Conservation (phyloP, 2,329 filamentous ascomycete genomes). For the Sporothrix inflata region DNA sequence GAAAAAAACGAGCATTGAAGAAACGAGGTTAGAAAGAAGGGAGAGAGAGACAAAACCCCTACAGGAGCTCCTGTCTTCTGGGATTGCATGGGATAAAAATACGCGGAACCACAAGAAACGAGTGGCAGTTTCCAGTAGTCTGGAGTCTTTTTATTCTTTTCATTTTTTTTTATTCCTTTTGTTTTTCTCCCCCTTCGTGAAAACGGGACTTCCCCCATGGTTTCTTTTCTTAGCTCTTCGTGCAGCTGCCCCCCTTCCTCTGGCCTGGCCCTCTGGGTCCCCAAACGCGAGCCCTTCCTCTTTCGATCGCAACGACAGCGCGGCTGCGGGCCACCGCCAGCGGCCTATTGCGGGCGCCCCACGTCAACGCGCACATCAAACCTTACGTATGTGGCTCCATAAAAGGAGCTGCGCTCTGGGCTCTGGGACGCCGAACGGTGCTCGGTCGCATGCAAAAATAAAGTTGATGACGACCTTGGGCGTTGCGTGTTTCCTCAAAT, state of each 20-base stretch:
- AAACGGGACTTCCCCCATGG: background rate
- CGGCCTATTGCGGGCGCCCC: background rate
- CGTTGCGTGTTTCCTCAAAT: background rate
- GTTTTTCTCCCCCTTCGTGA: background rate
- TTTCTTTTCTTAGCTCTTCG: constrained; percentile 5
- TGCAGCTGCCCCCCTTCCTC: background rate
- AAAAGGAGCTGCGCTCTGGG: background rate
- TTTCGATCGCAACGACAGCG: background rate
- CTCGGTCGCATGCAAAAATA: background rate
- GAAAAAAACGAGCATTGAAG: background rate
- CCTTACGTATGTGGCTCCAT: constrained; percentile 21
- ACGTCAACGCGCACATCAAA: background rate
- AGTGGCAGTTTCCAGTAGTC: background rate
- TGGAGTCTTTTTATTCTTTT: background rate
- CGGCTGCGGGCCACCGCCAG: background rate
- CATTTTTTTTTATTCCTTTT: background rate
- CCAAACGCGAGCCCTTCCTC: background rate
- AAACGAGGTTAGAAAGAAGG: background rate
- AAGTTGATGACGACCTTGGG: constrained; percentile 19
- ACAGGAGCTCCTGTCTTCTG: background rate
- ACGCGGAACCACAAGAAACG: background rate
- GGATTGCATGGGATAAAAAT: background rate
- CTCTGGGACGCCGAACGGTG: background rate
- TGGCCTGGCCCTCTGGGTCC: too few species aligned
- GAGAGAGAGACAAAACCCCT: background rate